Evolutionary conservation across 306 rosid species (phyloP).

Genomic region (Castanea mollissima): DNA sequence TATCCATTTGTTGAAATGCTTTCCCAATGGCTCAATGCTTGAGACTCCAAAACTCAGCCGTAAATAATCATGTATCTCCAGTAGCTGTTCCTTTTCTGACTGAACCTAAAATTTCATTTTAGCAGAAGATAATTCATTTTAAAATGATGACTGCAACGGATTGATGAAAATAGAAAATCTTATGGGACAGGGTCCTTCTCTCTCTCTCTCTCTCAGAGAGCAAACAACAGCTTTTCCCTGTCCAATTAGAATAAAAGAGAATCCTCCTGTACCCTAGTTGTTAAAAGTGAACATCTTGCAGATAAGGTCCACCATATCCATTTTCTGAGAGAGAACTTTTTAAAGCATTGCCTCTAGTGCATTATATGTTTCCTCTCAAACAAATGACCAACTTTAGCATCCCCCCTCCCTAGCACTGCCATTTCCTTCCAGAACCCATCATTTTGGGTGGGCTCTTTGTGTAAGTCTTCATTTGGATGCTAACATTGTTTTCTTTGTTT

Average conservation of each 20-base stretch:
- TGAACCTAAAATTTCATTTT: neutral
- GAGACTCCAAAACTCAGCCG: neutral
- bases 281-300: neutral
- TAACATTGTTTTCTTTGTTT: too few relatives aligned
- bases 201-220: too few relatives aligned
- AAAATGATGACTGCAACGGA: neutral
- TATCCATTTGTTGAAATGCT: too few relatives aligned
- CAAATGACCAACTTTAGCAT: neutral
- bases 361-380: neutral
- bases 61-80: neutral
- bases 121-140: neutral
- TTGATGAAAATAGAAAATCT: neutral
- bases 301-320: neutral
- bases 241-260: neutral
- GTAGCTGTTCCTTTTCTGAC: neutral
- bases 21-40: neutral
- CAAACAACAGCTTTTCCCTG: too few relatives aligned
- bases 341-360: neutral
- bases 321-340: neutral
- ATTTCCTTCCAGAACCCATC: neutral
- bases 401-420: neutral
- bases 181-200: too few relatives aligned
- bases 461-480: neutral
- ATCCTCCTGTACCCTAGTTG: neutral
- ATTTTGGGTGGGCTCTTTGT: neutral